phyloP scores from a whole-genome alignment of 352 stramenopile species.

The Pythium angustatum region DNA sequence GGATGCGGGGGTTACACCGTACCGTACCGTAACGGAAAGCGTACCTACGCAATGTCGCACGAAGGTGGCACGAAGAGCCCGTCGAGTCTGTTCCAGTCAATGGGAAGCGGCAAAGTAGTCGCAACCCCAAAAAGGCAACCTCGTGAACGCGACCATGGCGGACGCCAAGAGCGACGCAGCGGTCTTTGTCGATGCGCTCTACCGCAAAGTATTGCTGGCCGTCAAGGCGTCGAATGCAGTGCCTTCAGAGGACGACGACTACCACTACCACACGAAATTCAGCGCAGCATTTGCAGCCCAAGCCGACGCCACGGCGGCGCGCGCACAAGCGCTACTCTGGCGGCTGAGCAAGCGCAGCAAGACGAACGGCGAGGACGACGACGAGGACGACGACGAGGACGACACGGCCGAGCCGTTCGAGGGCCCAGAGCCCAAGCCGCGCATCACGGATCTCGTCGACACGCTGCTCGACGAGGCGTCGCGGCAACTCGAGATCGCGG shows the following conservation, averaged over 20 bases:
- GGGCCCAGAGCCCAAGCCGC: constrained; percentile 67
- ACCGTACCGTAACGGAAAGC: constrained; percentile 17
- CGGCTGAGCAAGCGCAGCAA: constrained; percentile 35
- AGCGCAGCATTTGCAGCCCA: constrained; percentile 52
- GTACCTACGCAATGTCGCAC: constrained; percentile 2
- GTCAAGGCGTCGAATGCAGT: constrained; percentile 85
- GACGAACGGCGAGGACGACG: constrained; percentile 24
- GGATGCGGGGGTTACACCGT: not conserved
- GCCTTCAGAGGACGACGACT: constrained; percentile 79
- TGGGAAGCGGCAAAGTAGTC: too few species aligned
- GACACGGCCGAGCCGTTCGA: constrained; percentile 68
- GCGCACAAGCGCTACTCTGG: constrained; percentile 52
- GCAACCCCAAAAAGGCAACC: constrained; percentile 1
- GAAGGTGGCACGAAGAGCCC: constrained; percentile 27
- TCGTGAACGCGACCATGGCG: constrained; percentile 5
- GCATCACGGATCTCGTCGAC: constrained; percentile 80
- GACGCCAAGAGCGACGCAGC: constrained; percentile 24
- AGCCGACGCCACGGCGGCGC: constrained; percentile 38
- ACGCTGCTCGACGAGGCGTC: constrained; percentile 78
- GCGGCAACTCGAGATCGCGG: constrained; percentile 70
- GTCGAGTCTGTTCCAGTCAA: constrained; percentile 31
- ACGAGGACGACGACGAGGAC: constrained; percentile 47
- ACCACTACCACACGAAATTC: constrained; percentile 82
- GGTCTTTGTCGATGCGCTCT: constrained; percentile 61
- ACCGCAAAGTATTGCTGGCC: constrained; percentile 71